Evolutionary conservation across 768 basidiomycete genomes (phyloP).

Genomic region (Podaxis sp.): DNA sequence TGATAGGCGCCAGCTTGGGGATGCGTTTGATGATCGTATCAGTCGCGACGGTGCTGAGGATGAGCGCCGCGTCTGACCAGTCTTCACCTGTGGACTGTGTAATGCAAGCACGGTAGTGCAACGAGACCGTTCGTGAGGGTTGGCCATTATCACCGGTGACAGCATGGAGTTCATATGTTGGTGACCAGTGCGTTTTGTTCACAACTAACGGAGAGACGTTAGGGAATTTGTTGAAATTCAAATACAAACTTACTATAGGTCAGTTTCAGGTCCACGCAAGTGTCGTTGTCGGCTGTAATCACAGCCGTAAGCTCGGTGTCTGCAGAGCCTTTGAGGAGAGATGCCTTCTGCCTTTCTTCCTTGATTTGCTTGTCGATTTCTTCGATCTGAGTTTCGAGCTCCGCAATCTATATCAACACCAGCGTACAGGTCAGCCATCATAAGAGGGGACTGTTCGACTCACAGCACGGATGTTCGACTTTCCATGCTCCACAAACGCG

Average conservation of each 20-base stretch:
- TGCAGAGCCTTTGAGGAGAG: slow-evolving; percentile 29
- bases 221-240: neutral
- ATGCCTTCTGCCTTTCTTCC: slow-evolving; percentile 24
- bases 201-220: slow-evolving; percentile 36
- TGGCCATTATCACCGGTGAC: slow-evolving; percentile 36
- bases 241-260: slow-evolving; percentile 42
- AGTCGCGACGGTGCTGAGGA: slow-evolving; percentile 45
- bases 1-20: slow-evolving; percentile 28
- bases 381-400: slow-evolving; percentile 37
- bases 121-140: slow-evolving; percentile 36
- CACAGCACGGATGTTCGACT: slow-evolving; percentile 29
- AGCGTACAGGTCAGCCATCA: neutral
- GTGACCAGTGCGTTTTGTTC: slow-evolving; percentile 42
- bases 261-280: slow-evolving; percentile 38
- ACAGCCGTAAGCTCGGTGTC: slow-evolving; percentile 37
- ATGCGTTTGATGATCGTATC: slow-evolving; percentile 29
- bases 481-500: slow-evolving; percentile 33
- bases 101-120: slow-evolving; percentile 49
- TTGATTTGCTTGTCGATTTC: slow-evolving; percentile 35
- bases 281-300: slow-evolving; percentile 33
- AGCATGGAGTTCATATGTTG: slow-evolving; percentile 58
- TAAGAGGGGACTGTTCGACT: slow-evolving; percentile 3
- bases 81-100: slow-evolving; percentile 57
- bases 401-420: slow-evolving; percentile 21
- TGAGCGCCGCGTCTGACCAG: slow-evolving; percentile 47